These are phyloP conservation scores for Zygosaccharomyces gambellarensis DNA, from an alignment of 805 yeast genomes.

Conservation along the genomic window DNA sequence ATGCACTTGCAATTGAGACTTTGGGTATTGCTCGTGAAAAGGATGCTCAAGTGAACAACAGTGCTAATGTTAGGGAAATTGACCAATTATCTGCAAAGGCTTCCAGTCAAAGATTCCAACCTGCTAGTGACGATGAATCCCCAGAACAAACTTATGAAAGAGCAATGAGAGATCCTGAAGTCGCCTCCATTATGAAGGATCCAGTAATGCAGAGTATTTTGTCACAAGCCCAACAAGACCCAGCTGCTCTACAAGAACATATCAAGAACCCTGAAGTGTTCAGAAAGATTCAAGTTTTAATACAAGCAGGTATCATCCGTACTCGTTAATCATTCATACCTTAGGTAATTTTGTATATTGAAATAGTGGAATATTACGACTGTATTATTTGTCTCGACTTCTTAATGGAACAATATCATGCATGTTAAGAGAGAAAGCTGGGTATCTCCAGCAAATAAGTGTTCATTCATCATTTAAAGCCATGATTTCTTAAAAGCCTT, in stretches of 20 bases:
- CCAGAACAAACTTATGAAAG: conserved; percentile 92
- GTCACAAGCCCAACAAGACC: conserved; percentile 89
- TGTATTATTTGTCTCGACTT: conserved; percentile 1
- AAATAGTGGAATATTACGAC: conserved; percentile 1
- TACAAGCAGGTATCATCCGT: conserved; percentile 96
- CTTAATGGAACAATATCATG: no score
- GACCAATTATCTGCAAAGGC: conserved; percentile 80
- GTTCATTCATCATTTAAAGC: no score
- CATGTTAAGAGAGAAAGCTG: no score
- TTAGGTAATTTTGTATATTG: neutral
- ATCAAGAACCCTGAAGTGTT: conserved; percentile 93
- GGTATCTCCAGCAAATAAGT: no score
- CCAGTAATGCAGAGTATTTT: conserved; percentile 95
- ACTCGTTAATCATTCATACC: conserved; percentile 49
- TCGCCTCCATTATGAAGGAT: conserved; percentile 80
- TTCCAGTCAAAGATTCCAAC: conserved; percentile 68
- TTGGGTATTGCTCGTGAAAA: conserved; percentile 70
- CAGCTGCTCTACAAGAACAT: conserved; percentile 95
- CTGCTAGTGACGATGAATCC: conserved; percentile 76
- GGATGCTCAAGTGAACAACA: conserved; percentile 60
- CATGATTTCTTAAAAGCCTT: no score
- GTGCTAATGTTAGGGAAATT: conserved; percentile 66
- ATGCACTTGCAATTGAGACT: conserved; percentile 73
- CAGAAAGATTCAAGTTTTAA: conserved; percentile 79
- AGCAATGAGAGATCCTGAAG: conserved; percentile 89